phyloP scores from a whole-genome alignment of 2,329 filamentous ascomycete genomes.

The Phyllosticta citribraziliensis region DNA sequence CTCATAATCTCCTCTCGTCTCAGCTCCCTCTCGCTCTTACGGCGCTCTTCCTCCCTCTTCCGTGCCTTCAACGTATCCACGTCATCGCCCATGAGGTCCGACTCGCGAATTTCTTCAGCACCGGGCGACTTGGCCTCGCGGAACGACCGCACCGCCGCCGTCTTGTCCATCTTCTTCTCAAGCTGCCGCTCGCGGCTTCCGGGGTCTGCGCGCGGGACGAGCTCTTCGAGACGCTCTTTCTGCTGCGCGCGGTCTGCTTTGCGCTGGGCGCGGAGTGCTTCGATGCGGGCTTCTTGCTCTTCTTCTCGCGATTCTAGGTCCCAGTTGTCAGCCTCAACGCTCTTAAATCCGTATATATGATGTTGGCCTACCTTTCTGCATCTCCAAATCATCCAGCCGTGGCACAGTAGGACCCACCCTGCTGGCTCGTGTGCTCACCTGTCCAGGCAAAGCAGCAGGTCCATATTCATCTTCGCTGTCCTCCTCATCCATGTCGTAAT shows the following conservation, averaged over 20 bases:
- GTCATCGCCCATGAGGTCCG: constrained; percentile 66
- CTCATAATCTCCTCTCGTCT: constrained; percentile 70
- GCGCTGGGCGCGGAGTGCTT: constrained; percentile 51
- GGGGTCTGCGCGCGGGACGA: constrained; percentile 71
- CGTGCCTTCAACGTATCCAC: constrained; percentile 57
- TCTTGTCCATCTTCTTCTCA: constrained; percentile 70
- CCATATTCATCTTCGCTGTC: constrained; percentile 54
- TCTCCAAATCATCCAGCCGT: constrained; percentile 60
- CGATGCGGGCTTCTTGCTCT: constrained; percentile 32
- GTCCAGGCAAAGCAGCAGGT: constrained; percentile 31
- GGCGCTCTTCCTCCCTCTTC: constrained; percentile 52
- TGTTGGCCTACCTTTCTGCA: constrained; percentile 38
- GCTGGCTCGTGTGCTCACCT: background rate
- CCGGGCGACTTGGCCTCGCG: constrained; percentile 55
- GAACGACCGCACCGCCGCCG: constrained; percentile 65
- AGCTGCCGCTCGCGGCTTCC: constrained; percentile 74
- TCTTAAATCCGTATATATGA: background rate
- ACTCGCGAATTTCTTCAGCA: constrained; percentile 56
- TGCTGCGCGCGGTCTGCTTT: constrained; percentile 56
- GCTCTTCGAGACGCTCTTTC: constrained; percentile 66
- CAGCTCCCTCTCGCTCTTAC: constrained; percentile 75
- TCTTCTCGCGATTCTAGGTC: constrained; percentile 41
- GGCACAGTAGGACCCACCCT: constrained; percentile 54
- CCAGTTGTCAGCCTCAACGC: background rate
- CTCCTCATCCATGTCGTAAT: constrained; percentile 24